Percentiles rank a stretch among this genome's conserved stretches.
Evolutionary conservation across 2,329 filamentous ascomycete species (phyloP).

Genomic region (Aphanocladium album): DNA sequence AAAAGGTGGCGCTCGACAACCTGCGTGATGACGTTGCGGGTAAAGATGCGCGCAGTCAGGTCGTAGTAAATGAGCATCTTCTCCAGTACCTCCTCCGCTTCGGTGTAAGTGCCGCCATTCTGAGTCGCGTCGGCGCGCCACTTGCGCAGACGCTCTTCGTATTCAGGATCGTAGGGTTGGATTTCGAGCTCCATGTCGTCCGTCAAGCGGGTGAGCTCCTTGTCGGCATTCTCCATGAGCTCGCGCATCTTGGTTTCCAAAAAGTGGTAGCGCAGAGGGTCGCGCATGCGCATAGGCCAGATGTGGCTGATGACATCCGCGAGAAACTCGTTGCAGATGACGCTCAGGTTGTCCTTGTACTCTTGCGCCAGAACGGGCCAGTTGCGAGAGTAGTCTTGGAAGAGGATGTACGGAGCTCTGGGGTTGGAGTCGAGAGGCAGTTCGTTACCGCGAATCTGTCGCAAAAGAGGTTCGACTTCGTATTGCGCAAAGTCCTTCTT

Average conservation of each 20-base stretch:
- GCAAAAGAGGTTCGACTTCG: constrained; percentile 45
- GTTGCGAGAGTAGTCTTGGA: constrained; percentile 48
- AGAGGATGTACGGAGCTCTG: constrained; percentile 48
- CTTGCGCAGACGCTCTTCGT: constrained; percentile 43
- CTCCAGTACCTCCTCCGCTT: constrained; percentile 49
- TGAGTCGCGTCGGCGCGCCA: constrained; percentile 40
- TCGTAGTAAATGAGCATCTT: constrained; percentile 55
- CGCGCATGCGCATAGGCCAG: constrained; percentile 47
- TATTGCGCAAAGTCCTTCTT: constrained; percentile 44
- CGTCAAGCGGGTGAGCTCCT: constrained; percentile 40
- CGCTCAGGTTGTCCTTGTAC: constrained; percentile 49
- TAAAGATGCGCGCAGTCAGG: constrained; percentile 47
- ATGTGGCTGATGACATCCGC: constrained; percentile 45
- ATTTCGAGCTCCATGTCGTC: constrained; percentile 50
- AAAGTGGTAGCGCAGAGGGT: constrained; percentile 45
- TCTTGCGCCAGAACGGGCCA: constrained; percentile 49
- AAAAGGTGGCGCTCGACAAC: constrained; percentile 48
- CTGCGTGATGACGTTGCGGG: constrained; percentile 48
- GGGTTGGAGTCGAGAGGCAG: constrained; percentile 49
- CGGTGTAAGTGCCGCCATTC: constrained; percentile 42
- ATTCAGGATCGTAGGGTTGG: constrained; percentile 49
- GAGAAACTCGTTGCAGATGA: constrained; percentile 51
- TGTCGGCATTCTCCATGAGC: constrained; percentile 41
- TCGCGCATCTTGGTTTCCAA: constrained; percentile 44
- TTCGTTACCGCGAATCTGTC: constrained; percentile 48